These are phyloP conservation scores for Xylaria telfairii DNA, from an alignment of 495 filamentous ascomycete genomes.

Conservation along the genomic window DNA sequence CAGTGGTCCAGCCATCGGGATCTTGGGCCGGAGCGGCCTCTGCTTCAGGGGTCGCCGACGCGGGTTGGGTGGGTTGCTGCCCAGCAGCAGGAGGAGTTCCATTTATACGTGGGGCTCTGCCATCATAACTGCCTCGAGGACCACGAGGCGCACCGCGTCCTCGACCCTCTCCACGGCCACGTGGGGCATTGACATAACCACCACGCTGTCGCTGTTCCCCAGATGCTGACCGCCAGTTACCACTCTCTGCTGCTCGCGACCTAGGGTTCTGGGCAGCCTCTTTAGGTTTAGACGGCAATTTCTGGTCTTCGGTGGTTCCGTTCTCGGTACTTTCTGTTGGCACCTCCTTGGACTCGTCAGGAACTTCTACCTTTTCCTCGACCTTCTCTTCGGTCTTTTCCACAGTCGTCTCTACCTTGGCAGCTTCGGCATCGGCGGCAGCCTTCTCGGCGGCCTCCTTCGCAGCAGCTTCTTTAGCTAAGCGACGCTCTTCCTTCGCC, in stretches of 20 bases:
- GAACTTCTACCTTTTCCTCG: slow-evolving; percentile 33
- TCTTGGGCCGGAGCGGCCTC: slow-evolving; percentile 49
- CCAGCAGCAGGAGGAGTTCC: slow-evolving; percentile 41
- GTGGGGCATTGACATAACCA: slow-evolving; percentile 41
- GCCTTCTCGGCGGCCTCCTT: slow-evolving; percentile 64
- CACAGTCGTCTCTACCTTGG: slow-evolving; percentile 42
- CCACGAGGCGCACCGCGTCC: slow-evolving; percentile 54
- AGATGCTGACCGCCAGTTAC: slow-evolving; percentile 58
- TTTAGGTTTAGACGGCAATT: slow-evolving; percentile 35
- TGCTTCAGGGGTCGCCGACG: slow-evolving; percentile 31
- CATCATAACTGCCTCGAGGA: slow-evolving; percentile 45
- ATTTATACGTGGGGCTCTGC: slow-evolving; percentile 53
- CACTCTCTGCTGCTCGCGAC: slow-evolving; percentile 54
- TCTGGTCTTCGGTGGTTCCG: slow-evolving; percentile 41
- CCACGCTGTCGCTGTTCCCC: slow-evolving; percentile 51
- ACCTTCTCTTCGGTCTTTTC: slow-evolving; percentile 30
- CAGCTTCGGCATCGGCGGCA: slow-evolving; percentile 47
- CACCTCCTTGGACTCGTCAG: slow-evolving; percentile 33
- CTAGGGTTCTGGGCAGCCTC: slow-evolving; percentile 36
- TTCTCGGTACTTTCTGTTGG: slow-evolving; percentile 31
- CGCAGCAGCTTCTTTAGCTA: slow-evolving; percentile 67
- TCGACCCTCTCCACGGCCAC: slow-evolving; percentile 41
- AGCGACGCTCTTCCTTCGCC: slow-evolving; percentile 72
- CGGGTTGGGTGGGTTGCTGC: slow-evolving; percentile 40
- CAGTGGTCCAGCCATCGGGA: slow-evolving; percentile 82